Percentiles rank a stretch among this genome's conserved stretches.
These are phyloP conservation scores for Monsonia emarginata DNA, from an alignment of 441 rosid species.

Conservation along the genomic window DNA sequence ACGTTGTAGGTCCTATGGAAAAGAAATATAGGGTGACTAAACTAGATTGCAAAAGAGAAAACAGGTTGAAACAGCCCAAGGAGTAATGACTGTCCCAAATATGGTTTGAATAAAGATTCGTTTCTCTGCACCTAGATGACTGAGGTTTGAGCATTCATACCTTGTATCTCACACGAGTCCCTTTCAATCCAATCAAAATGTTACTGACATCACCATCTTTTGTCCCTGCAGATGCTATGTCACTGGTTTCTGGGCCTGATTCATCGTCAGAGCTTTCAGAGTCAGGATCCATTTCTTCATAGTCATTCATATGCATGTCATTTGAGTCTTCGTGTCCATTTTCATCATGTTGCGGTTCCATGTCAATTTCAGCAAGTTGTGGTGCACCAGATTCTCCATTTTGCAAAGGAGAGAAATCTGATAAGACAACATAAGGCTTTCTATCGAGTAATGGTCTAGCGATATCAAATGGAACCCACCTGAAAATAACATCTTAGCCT, in stretches of 20 bases:
- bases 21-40: constrained; percentile 14
- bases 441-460: constrained; percentile 72
- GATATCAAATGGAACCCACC: constrained; percentile 69
- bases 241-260: constrained; percentile 27
- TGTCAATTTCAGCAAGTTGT: constrained; percentile 27
- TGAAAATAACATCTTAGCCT: constrained; percentile 27
- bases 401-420: constrained; percentile 37
- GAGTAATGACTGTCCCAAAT: too few species aligned
- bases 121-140: not conserved
- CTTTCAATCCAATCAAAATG: constrained; percentile 39
- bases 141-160: constrained; percentile 26
- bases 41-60: constrained; percentile 1
- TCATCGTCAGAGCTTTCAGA: constrained; percentile 43
- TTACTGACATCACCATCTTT: constrained; percentile 35
- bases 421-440: constrained; percentile 49
- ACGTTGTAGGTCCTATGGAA: constrained; percentile 44
- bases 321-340: constrained; percentile 31
- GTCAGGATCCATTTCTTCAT: constrained; percentile 37
- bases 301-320: constrained; percentile 36
- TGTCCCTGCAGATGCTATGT: constrained; percentile 10
- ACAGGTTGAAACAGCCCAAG: not conserved
- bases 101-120: not conserved
- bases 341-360: constrained; percentile 29
- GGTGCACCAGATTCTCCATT: constrained; percentile 27
- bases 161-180: constrained; percentile 51